Evolutionary conservation across 73 alveolate genomes (phyloP).

Genomic region (Paramecium bursaria): DNA sequence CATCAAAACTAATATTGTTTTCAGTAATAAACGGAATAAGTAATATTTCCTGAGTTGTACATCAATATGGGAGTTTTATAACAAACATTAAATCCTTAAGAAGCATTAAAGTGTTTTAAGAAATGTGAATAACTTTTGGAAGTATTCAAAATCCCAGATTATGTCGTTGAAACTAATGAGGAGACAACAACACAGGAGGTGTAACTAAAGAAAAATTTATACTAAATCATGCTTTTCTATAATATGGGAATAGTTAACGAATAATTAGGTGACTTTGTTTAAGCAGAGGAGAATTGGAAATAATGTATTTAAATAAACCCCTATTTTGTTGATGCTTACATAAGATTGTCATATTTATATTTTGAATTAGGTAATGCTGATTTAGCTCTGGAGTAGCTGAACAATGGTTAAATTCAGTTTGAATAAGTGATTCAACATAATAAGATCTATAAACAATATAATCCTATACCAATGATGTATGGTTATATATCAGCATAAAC

Average conservation of each 20-base stretch:
- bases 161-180: slow-evolving; percentile 43
- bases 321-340: slow-evolving; percentile 49
- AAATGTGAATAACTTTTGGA: slow-evolving; percentile 19
- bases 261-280: slow-evolving; percentile 47
- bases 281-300: slow-evolving; percentile 24
- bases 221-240: slow-evolving; percentile 5
- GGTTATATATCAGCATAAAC: slow-evolving; percentile 23
- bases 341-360: slow-evolving; percentile 32
- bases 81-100: neutral
- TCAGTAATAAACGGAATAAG: slow-evolving; percentile 26
- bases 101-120: slow-evolving; percentile 12
- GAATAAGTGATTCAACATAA: slow-evolving; percentile 48
- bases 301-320: slow-evolving; percentile 49
- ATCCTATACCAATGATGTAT: slow-evolving; percentile 48
- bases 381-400: neutral
- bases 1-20: neutral
- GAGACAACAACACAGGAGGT: slow-evolving; percentile 49
- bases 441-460: slow-evolving; percentile 1
- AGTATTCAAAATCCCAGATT: slow-evolving; percentile 45
- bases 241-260: slow-evolving; percentile 45
- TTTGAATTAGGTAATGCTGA: slow-evolving; percentile 3
- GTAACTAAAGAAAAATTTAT: slow-evolving; percentile 43
- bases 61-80: slow-evolving; percentile 54
- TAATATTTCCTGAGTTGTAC: slow-evolving; percentile 50
- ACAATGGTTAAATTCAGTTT: slow-evolving; percentile 22